phyloP scores from a whole-genome alignment of 208 protist species.

The Crithidia acanthocephali region DNA sequence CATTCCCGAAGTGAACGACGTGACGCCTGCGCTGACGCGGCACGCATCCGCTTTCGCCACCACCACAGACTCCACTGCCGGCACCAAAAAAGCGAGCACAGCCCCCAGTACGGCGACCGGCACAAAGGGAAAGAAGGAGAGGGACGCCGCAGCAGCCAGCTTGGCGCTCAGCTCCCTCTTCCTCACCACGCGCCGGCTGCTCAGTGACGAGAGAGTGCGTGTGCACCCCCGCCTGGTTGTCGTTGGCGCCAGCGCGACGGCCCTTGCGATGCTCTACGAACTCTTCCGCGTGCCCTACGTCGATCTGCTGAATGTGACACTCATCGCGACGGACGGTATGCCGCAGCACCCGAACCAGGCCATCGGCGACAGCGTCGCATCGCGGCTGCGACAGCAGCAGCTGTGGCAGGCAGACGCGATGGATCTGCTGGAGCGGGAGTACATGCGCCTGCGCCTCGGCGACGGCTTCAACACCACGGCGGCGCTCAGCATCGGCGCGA shows the following conservation, averaged over 20 bases:
- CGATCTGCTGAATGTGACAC: slow-evolving; percentile 85
- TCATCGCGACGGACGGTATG: slow-evolving; percentile 88
- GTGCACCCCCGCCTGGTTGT: slow-evolving; percentile 87
- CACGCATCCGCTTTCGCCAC: not conserved
- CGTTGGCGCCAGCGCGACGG: slow-evolving; percentile 85
- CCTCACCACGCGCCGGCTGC: slow-evolving; percentile 67
- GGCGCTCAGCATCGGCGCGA: slow-evolving; percentile 25
- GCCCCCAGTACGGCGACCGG: not conserved
- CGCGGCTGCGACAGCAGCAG: slow-evolving; percentile 17
- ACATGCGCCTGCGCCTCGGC: slow-evolving; percentile 55
- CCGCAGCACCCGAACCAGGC: slow-evolving; percentile 76
- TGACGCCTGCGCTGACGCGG: slow-evolving; percentile 17
- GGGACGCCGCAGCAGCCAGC: not conserved
- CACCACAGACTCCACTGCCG: not conserved
- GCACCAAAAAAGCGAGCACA: not conserved
- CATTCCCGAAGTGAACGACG: slow-evolving; percentile 37
- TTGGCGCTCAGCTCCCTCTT: slow-evolving; percentile 67
- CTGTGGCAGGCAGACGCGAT: slow-evolving; percentile 77
- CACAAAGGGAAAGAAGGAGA: not conserved
- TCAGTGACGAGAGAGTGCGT: slow-evolving; percentile 81
- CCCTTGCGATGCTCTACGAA: slow-evolving; percentile 75
- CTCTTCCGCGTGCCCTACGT: slow-evolving; percentile 81
- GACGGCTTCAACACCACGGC: slow-evolving; percentile 15
- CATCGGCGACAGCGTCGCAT: slow-evolving; percentile 7
- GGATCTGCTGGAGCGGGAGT: slow-evolving; percentile 84